Conservation (phyloP, 2,329 filamentous ascomycete genomes). For the Cladosporium sphaerospermum region DNA sequence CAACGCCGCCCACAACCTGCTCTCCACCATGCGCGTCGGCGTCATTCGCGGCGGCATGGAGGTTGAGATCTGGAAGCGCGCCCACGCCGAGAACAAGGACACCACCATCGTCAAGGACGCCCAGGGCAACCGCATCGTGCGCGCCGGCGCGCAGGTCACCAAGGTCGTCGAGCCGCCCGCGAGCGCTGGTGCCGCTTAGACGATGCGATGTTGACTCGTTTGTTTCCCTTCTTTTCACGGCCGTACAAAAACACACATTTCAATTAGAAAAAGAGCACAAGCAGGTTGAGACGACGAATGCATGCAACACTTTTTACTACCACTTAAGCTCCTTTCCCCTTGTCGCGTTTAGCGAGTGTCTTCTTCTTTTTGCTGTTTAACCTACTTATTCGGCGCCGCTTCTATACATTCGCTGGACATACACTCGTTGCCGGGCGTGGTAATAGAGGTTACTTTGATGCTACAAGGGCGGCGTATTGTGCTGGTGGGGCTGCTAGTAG, state of each 20-base stretch:
- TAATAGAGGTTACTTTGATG: background rate
- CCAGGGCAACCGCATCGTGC: conserved; percentile 72
- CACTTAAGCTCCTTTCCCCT: background rate
- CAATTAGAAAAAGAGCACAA: background rate
- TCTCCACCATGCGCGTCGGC: conserved; percentile 82
- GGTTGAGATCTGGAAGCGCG: conserved; percentile 89
- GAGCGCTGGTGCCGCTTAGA: conserved; percentile 74
- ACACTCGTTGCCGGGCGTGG: background rate
- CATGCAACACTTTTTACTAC: background rate
- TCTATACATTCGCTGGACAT: conserved; percentile 6
- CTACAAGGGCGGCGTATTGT: too few species aligned
- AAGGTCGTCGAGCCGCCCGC: conserved; percentile 73
- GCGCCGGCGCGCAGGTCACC: conserved; percentile 79
- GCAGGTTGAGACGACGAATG: conserved; percentile 3
- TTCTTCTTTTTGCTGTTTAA: background rate
- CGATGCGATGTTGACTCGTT: background rate
- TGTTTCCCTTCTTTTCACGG: background rate
- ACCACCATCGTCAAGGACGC: conserved; percentile 74
- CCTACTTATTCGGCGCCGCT: background rate
- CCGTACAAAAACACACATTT: background rate
- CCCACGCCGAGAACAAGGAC: conserved; percentile 78
- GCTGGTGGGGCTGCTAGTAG: too few species aligned
- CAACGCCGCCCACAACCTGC: conserved; percentile 82
- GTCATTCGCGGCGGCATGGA: conserved; percentile 82
- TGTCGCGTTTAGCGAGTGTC: conserved; percentile 9